Conservation (phyloP, 2,329 filamentous ascomycete genomes). For the Aureobasidium melanogenum region DNA sequence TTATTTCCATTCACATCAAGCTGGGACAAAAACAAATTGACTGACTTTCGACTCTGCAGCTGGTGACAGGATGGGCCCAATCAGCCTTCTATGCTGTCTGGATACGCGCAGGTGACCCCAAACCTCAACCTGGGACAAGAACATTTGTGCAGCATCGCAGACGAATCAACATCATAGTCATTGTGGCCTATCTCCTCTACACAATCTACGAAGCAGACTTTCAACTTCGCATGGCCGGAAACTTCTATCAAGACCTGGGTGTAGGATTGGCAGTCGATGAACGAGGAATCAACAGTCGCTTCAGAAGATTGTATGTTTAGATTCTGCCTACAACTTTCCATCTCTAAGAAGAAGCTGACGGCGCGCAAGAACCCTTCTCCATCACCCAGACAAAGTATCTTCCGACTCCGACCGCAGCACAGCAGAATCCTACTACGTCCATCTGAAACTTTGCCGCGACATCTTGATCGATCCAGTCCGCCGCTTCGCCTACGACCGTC, state of each 20-base stretch:
- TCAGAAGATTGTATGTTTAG: conserved; percentile 55
- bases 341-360: not conserved
- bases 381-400: conserved; percentile 76
- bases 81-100: conserved; percentile 77
- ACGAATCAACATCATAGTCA: conserved; percentile 73
- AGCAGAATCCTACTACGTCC: conserved; percentile 58
- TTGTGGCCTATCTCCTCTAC: conserved; percentile 77
- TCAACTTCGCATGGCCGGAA: conserved; percentile 59
- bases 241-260: conserved; percentile 72
- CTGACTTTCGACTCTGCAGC: conserved; percentile 37
- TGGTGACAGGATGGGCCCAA: conserved; percentile 70
- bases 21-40: not conserved
- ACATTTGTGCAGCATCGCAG: conserved; percentile 67
- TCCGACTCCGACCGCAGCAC: conserved; percentile 29
- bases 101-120: conserved; percentile 80
- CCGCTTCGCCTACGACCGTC: conserved; percentile 82
- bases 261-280: conserved; percentile 62
- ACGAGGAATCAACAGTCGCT: conserved; percentile 70
- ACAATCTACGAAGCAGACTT: conserved; percentile 89
- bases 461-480: conserved; percentile 66
- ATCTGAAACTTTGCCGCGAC: conserved; percentile 75
- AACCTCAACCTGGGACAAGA: conserved; percentile 58
- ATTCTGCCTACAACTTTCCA: too few relatives aligned
- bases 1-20: not conserved
- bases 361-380: conserved; percentile 46